Conservation (phyloP, 2,329 filamentous ascomycete species). For the Diaporthe sp. region DNA sequence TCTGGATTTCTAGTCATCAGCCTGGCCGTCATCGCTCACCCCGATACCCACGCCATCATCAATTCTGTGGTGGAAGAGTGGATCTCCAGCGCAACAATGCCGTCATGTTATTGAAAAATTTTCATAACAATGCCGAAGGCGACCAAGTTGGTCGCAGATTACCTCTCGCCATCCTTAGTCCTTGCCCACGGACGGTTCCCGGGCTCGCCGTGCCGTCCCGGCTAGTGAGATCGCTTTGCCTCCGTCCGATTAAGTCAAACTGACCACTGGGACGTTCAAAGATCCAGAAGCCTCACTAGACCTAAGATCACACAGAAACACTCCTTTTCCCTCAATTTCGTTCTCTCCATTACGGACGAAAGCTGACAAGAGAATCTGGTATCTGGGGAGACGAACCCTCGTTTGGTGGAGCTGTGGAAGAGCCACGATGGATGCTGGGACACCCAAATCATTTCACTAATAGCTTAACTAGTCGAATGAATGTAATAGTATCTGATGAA, state of each 20-base stretch:
- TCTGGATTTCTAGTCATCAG: constrained; percentile 11
- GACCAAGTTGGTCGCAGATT: not conserved
- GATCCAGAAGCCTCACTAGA: not conserved
- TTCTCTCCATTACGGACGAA: not conserved
- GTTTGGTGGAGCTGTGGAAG: not conserved
- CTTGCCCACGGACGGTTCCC: not conserved
- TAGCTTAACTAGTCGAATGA: too few species aligned
- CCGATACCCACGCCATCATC: not conserved
- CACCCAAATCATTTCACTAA: not conserved
- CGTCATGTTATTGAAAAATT: not conserved
- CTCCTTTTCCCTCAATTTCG: not conserved
- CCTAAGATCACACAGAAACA: too few species aligned
- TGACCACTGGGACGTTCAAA: not conserved
- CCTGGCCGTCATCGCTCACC: not conserved
- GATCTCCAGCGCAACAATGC: too few species aligned
- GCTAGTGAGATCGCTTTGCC: not conserved
- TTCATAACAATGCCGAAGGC: not conserved
- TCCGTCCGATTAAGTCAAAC: not conserved
- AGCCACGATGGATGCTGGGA: not conserved
- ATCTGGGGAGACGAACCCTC: too few species aligned
- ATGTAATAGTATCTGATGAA: too few species aligned
- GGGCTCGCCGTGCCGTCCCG: not conserved
- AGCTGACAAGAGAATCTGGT: not conserved
- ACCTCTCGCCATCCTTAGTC: too few species aligned
- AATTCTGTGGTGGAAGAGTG: not conserved